Base-by-base conservation (phyloP, 257 asterid genomes). In the Cruciata laevipes region DNA sequence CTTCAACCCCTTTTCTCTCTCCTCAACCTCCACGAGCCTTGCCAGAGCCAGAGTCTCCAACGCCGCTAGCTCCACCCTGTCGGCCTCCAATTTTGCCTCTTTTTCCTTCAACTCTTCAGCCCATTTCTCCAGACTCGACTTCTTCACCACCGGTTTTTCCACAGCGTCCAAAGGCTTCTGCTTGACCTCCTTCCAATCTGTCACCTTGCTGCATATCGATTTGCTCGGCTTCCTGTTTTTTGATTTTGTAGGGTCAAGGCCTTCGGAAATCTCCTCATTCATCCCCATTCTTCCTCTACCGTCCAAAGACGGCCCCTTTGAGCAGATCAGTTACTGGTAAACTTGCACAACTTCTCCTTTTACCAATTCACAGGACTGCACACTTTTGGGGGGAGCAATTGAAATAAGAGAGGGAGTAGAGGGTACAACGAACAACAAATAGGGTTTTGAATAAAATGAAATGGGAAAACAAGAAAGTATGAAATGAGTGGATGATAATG, bases 51-150 rank as follows among this genome's bases (percentile, higher is more conserved):
- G 30, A 7, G n/a, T 51, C 18, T 66, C 70, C 60, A 66, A 8
- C 30, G 11, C 70, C 61, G 12, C 25, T 20, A 60, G 49, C 63
- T 69, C 73, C 23, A 70, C 70, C 42, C 61, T 71, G 24, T 74
- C 60, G 5, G 30, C 38, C 31, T 68, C 74, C 23, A 77, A 67
- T 51, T 69, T 74, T 55, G 38, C 69, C 68, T 67, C 61, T 77
- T 80, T 66, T 53, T 67, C 49, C 60, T 32, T 24, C 61, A 66
- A 12, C 67, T 42, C 64, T n/a, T 13, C 30, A 21, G 13, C 47
- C 38, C 27, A 20, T 32, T 47, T 47, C 55, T 47, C 55, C 55
- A 47, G 3, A 7, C 6, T 42, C 17, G 51, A 52, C 0, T 20
- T 52, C 58, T 53, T 7, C 60, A 11, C 13, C 25, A 7, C 27